Evolutionary conservation across 1,284 basidiomycete genomes (phyloP), one percentile per base, ranked within the genome.

Genomic region (Cutaneotrichosporon arboriforme): DNA sequence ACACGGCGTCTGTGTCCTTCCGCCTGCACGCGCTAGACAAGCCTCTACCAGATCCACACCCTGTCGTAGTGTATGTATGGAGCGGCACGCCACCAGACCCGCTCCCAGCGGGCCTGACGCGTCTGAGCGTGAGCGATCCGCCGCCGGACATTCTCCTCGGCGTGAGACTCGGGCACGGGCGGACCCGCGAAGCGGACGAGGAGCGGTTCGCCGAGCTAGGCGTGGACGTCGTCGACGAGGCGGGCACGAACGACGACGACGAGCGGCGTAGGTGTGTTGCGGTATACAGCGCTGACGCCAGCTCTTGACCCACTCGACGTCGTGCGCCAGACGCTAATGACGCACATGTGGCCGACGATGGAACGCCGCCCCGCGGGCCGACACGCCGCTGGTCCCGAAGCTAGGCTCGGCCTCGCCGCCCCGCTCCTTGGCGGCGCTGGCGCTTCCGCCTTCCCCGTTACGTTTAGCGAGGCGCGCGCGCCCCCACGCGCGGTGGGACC

Each of bases 1-100:
- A 91, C 74, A 81, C 83, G 12, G 89, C 89, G 4, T 74, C 81
- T 49, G 85, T 91, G 7, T 80, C 83, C 51, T 87, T 91, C 64
- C 77, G 81, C 7, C 72, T 80, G n/a, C 48, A 61, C 18, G 35
- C 57, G 10, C 43, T 66, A 1, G 51, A 49, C 44, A 53, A 13
- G 76, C 78, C 51, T 69, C 76, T 12, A 66, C 80, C 52, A 13
- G 41, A 22, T 14, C 14, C 21, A 3, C 48, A 53, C 12, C 54
- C 59, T 0, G 67, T 67, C 1, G 45, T 68, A 17, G 8, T 68
- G 8, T 67, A 65, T 36, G 39, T 66, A 13, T 67, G 64, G 31
- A 13, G 43, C 4, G 57, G 51, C 14, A 21, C 31, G 59, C 49
- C 59, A 8, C 63, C 66, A 4, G 46, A 56, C 18, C 57, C 64